Base-by-base conservation (phyloP, 495 filamentous ascomycete species). In the Trichoderma reesei region DNA sequence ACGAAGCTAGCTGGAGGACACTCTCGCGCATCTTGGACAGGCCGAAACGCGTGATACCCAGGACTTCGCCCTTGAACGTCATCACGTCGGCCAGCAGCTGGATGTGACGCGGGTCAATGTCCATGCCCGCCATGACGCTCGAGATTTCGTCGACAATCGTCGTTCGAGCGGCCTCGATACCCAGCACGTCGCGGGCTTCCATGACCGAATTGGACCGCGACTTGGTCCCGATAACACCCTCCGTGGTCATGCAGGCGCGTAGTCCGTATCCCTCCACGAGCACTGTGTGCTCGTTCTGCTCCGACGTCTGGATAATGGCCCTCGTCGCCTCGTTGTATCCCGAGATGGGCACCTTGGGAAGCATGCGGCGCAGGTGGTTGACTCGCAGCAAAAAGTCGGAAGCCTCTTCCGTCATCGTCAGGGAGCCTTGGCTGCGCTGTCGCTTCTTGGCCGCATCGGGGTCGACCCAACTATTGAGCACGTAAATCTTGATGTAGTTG, bases 31-130 rank as follows among this genome's bases (percentile, higher is more conserved):
- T 98, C 82, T 98, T 98, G 60, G 91, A 86, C 46, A 98, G 81
- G 61, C 94, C 94, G 74, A 98, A 98, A 33, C 94, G 88, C 9
- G 94, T 98, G 71, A 98, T 98, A 41, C 94, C 94, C n/a, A 96
- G 83, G 0, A 98, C 89, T 67, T 98, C 93, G 59, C 94, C 94
- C 76, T 96, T 96, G 82, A 93, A 98, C 6, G 94, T 98, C 94
- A 98, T 98, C 41, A 97, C 91, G 65, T 98, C 95, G n/a, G 94
- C 93, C 16, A 98, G 83, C 8, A 98, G 84, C 73, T 97, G 90
- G 92, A 98, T 97, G 81, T 98, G 94, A 39, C 95, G 89, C 36
- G 94, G 94, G 79, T 98, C 94, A 68, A 98, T 97, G 76, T 86
- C 85, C 94, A 98, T 97, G 70, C 86, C 84, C 56, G 80, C 83